Conservation (phyloP, 306 rosid species). For the Echinosophora koreensis region DNA sequence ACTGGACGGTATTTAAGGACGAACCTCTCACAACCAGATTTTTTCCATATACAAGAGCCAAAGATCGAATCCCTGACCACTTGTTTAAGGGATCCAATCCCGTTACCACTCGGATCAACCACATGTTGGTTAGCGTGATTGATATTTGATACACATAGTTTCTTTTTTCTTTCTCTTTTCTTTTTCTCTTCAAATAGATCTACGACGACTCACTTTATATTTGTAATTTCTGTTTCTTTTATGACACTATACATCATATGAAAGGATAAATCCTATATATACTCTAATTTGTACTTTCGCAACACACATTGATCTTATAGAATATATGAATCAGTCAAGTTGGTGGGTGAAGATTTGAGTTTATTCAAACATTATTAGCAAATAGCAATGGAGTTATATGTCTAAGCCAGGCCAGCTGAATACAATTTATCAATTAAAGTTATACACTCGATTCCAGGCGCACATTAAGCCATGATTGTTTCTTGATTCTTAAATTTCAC, state of each 20-base stretch:
- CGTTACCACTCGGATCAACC: too few relatives aligned
- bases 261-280: neutral
- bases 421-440: conserved; percentile 41
- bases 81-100: too few relatives aligned
- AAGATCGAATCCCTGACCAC: too few relatives aligned
- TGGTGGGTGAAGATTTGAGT: conserved; percentile 39
- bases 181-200: neutral
- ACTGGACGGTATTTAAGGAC: too few relatives aligned
- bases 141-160: neutral
- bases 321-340: conserved; percentile 32
- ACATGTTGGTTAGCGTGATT: neutral
- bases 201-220: neutral
- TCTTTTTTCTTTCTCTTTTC: neutral
- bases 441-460: conserved; percentile 38
- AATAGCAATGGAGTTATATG: neutral
- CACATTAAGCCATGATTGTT: conserved; percentile 42
- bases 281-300: neutral
- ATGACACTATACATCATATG: neutral
- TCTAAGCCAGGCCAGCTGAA: conserved; percentile 37
- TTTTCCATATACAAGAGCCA: too few relatives aligned
- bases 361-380: conserved; percentile 37
- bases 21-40: too few relatives aligned
- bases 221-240: neutral
- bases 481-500: conserved; percentile 12
- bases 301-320: neutral